Percentiles rank a stretch among this genome's conserved stretches.
Evolutionary conservation across 2,329 filamentous ascomycete genomes (phyloP).

Genomic region (Xylaria sp.): DNA sequence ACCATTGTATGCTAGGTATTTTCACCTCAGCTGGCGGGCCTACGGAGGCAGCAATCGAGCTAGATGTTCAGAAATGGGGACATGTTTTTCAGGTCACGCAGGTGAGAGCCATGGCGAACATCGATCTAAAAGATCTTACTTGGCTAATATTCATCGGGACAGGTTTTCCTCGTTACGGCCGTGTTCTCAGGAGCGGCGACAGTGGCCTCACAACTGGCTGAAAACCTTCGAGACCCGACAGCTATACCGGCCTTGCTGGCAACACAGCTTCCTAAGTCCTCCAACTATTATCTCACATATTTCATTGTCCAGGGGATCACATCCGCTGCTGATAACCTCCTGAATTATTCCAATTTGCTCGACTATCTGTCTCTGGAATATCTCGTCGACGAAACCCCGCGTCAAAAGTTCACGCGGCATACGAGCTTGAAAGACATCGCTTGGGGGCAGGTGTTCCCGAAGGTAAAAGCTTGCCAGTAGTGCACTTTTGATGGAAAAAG

Average conservation of each 20-base stretch:
- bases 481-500: not conserved
- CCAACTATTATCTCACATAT: constrained; percentile 83
- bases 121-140: not conserved
- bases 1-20: constrained; percentile 59
- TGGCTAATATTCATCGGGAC: constrained; percentile 48
- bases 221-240: constrained; percentile 45
- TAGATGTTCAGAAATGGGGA: constrained; percentile 82
- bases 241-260: constrained; percentile 65
- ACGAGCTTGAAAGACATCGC: constrained; percentile 68
- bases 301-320: constrained; percentile 80
- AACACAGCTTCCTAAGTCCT: constrained; percentile 72
- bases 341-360: constrained; percentile 71
- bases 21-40: constrained; percentile 78
- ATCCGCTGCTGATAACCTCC: constrained; percentile 72
- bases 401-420: constrained; percentile 76
- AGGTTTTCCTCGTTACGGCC: constrained; percentile 87
- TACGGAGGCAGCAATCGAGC: constrained; percentile 76
- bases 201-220: constrained; percentile 44
- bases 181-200: constrained; percentile 70
- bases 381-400: constrained; percentile 75
- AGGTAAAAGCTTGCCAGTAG: constrained; percentile 46
- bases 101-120: constrained; percentile 4
- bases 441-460: constrained; percentile 76
- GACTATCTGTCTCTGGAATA: constrained; percentile 71
- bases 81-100: constrained; percentile 81